Conservation (phyloP, 768 basidiomycete genomes). For the Scleroderma citrinum region DNA sequence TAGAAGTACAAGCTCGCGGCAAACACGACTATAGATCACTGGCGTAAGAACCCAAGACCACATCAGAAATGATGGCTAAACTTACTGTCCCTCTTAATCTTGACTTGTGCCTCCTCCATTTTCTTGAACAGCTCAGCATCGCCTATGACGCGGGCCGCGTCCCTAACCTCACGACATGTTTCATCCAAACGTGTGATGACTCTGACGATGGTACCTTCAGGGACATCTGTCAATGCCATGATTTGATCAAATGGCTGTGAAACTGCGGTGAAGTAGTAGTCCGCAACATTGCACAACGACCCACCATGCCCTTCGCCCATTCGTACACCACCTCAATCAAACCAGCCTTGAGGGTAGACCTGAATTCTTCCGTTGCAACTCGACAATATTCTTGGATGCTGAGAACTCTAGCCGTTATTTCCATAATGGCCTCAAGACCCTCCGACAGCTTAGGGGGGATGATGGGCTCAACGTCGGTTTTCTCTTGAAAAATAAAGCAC, state of each 20-base stretch:
- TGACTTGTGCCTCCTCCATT: slow-evolving; percentile 92
- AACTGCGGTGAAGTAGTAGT: background rate
- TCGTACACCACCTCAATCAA: slow-evolving; percentile 96
- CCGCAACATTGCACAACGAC: slow-evolving; percentile 19
- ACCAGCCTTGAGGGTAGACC: slow-evolving; percentile 79
- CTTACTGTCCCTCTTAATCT: slow-evolving; percentile 95
- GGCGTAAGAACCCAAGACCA: slow-evolving; percentile 5
- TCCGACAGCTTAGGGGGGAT: slow-evolving; percentile 75
- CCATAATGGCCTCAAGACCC: slow-evolving; percentile 73
- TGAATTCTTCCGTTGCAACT: slow-evolving; percentile 74
- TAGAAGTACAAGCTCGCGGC: slow-evolving; percentile 87
- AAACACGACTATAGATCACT: slow-evolving; percentile 57
- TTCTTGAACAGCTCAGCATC: slow-evolving; percentile 95
- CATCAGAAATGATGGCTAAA: slow-evolving; percentile 13
- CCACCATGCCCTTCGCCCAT: slow-evolving; percentile 98
- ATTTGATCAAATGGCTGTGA: slow-evolving; percentile 92
- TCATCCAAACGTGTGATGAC: slow-evolving; percentile 95
- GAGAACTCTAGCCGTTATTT: slow-evolving; percentile 73
- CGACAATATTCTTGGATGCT: slow-evolving; percentile 75
- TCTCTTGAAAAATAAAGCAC: slow-evolving; percentile 97
- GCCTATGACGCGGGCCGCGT: slow-evolving; percentile 95
- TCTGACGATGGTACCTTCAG: slow-evolving; percentile 95
- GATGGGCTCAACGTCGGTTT: slow-evolving; percentile 83
- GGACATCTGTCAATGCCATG: slow-evolving; percentile 84
- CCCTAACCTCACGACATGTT: slow-evolving; percentile 93